These are phyloP conservation scores for Saturnispora halmiae DNA, from an alignment of 805 yeast genomes.

Conservation along the genomic window DNA sequence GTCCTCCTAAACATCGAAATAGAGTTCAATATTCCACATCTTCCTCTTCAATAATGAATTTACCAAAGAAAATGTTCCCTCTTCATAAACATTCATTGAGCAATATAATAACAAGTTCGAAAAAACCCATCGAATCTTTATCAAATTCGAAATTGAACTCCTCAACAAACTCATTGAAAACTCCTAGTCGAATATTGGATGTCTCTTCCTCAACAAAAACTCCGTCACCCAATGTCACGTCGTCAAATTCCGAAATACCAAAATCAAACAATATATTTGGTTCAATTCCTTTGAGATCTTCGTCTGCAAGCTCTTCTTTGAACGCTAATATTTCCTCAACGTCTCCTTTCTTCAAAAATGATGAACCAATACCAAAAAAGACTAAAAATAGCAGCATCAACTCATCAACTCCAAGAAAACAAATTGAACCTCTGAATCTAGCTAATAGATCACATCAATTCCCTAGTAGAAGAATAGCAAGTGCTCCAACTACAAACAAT, in stretches of 20 bases:
- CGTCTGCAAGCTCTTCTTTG: constrained; percentile 5
- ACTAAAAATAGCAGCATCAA: neutral
- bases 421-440: constrained; percentile 10
- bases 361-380: constrained; percentile 3
- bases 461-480: constrained; percentile 4
- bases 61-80: constrained; percentile 6
- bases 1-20: neutral
- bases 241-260: neutral
- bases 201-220: neutral
- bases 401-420: constrained; percentile 6
- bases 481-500: constrained; percentile 5
- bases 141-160: constrained; percentile 1
- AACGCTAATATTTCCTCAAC: neutral
- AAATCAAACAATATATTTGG: constrained; percentile 7
- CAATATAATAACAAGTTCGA: constrained; percentile 4
- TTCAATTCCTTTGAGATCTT: constrained; percentile 4
- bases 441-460: constrained; percentile 4
- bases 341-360: constrained; percentile 5
- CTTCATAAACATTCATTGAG: constrained; percentile 5
- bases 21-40: constrained; percentile 18
- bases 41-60: constrained; percentile 16
- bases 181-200: neutral
- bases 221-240: neutral
- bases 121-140: constrained; percentile 3
- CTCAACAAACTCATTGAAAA: neutral